Base-by-base conservation (phyloP, 2,329 filamentous ascomycete genomes). In the Epichloe coenophiala region DNA sequence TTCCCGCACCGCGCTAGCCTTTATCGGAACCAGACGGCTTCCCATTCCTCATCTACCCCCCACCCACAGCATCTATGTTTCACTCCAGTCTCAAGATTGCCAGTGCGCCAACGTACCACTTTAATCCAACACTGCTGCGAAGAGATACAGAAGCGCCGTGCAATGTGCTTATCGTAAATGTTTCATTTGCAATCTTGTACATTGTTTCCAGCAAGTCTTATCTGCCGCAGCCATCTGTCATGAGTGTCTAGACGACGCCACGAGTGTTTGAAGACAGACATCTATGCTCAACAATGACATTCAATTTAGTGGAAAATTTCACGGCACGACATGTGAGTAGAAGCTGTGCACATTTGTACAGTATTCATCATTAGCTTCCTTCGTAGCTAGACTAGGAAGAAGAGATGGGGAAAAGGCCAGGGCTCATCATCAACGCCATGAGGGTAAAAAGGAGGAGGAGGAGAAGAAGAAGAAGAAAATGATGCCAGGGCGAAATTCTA, bases 361-460 rank as follows among this genome's bases (percentile, higher is more conserved):
- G 19, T 44, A 33, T 44, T 51, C 49, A 47, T 51, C 33, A 51
- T 44, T 44, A 43, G 33, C 39, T 37, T 47, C 33, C 39, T 41
- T 40, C 39, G 17, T 40, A 35, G 40, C 31, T 51, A 47, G 9
- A 45, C 35, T 23, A 47, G 31, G 31, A 31, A 11, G 31, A 42
- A 38, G 40, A 44, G n/a, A 17, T 3, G n/a, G 31, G 33, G 15
- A 8, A 36, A 13, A n/a, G 27, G 15, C 33, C 49, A 44, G 44
- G 47, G 39, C 31, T 42, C 45, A n/a, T 48, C 21, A 31, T 47
- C 4, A 38, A 47, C 5, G 23, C 41, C 48, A n/a, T n/a, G 13
- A 6, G 31, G 31, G 31, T 31, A 1, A 15, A 27, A 3, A 21
- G 13, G 11, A 8, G n/a, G n/a, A n/a, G n/a, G n/a, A n/a, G 19